Base-by-base conservation (phyloP, 176 grass and related monocot species). In the Juncus inflexus region DNA sequence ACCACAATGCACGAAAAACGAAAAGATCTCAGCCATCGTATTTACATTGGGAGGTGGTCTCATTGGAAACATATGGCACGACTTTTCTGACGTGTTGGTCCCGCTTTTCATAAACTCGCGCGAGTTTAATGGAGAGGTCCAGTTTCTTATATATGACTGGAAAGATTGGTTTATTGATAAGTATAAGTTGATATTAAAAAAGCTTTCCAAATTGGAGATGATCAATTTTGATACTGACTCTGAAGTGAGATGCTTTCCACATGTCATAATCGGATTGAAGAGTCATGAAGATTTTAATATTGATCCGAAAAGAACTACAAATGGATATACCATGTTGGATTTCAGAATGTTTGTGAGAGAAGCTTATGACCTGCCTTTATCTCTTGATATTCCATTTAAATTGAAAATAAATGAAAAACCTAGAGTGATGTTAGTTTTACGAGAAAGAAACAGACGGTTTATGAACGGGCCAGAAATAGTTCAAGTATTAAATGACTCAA, bases 11-110 rank as follows among this genome's bases (percentile, higher is more conserved):
- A 77, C 80, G 52, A 83, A 74, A 15, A 42, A 13, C 51, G 74
- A 86, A 58, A 56, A 40, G 12, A 37, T 90, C n/a, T 73, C 69
- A 0, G 80, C 80, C 37, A 13, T 86, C 35, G 83, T 90, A n/a
- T 86, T 90, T 63, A 79, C 87, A 5, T 80, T 90, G 37, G 85
- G 85, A 28, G 19, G 19, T 59, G 80, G 83, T 15, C 76, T 90
- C 3, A 90, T 79, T n/a, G 81, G 77, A 36, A 90, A 90, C 47
- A 40, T 57, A 60, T 90, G 87, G 83, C 87, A 90, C 59, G 87
- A 80, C 55, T 86, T 90, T 74, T 86, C 76, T 37, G 87, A 90
- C 67, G 80, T 90, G 63, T 54, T 90, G 14, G 12, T 90, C 58
- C 87, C 83, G 1, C 76, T 90, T 63, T 90, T 86, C 77, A 16